Base-by-base conservation (phyloP, 192 early-diverging fungal species). In the Backusella circina region DNA sequence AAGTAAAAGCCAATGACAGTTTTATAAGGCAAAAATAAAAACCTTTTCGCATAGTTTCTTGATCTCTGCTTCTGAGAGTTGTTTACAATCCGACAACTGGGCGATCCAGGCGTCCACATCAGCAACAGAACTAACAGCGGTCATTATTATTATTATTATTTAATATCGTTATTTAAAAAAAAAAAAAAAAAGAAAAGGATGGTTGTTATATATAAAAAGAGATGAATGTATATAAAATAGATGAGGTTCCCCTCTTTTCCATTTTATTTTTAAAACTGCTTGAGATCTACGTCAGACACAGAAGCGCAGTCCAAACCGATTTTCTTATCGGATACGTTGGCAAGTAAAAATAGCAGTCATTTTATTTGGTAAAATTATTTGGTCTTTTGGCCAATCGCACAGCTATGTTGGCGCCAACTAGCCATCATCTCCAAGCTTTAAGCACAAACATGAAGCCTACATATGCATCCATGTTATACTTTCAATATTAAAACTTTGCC, bases 41-140 rank as follows among this genome's bases (percentile, higher is more conserved):
- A 95, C 97, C 95, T 98, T 99, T 70, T 96, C 95, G 85, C 98
- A 98, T 12, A 99, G 91, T 83, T 92, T 93, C 85, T 98, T 96
- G 70, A 99, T 94, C 78, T 97, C 96, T 32, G 85, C 80, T 87
- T 99, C 98, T 73, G 93, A 87, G 70, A 99, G 89, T 83, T 96
- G 97, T 85, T 98, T 98, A 90, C 98, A 99, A 64, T 93, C 90
- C 85, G 93, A 90, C 69, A 99, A 89, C 79, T 90, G 88, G 81
- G 91, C 84, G 79, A 98, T 95, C 97, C 97, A 99, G 41, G 85
- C 88, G 84, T 99, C 97, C 69, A 99, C 90, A 65, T 95, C 95
- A 79, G 89, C 84, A 81, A 98, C 91, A 87, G 77, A 73, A 35
- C 72, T 78, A 23, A 72, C 47, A 6, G 71, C 31, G 37, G 77